Percentiles rank a stretch among this genome's conserved stretches.
Evolutionary conservation across 805 yeast species (phyloP).

Genomic region (Wickerhamomyces sydowiorum): DNA sequence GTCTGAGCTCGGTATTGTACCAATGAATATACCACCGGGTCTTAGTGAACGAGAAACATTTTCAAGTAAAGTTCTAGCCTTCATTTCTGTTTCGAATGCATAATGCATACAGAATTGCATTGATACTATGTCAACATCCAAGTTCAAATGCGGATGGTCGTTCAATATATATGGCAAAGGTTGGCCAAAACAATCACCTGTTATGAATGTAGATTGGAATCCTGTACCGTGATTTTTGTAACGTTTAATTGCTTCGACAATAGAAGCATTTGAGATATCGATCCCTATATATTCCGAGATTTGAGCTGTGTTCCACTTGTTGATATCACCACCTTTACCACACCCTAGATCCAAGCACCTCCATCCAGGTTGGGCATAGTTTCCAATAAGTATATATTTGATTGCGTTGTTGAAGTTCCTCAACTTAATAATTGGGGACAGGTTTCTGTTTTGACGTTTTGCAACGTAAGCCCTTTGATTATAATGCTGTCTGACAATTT

Average conservation of each 20-base stretch:
- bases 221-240: conserved; percentile 50
- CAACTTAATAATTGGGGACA: conserved; percentile 80
- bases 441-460: conserved; percentile 52
- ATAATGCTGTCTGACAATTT: conserved; percentile 76
- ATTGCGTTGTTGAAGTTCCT: conserved; percentile 89
- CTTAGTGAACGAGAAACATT: conserved; percentile 74
- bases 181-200: conserved; percentile 85
- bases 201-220: conserved; percentile 80
- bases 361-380: conserved; percentile 48
- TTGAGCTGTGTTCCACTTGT: conserved; percentile 76
- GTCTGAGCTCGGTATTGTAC: conserved; percentile 92
- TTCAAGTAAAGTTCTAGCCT: conserved; percentile 63
- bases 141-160: conserved; percentile 58
- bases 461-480: conserved; percentile 76
- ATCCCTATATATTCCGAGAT: conserved; percentile 80
- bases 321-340: conserved; percentile 97
- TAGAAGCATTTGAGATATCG: conserved; percentile 86
- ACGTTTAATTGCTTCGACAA: conserved; percentile 77
- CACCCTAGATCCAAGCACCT: conserved; percentile 84
- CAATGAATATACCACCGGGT: conserved; percentile 84
- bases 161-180: conserved; percentile 62
- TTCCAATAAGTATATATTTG: conserved; percentile 77
- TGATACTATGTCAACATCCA: conserved; percentile 85
- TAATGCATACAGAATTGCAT: conserved; percentile 93
- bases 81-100: conserved; percentile 83